These are phyloP conservation scores for Wickerhamiella lipophila DNA, from an alignment of 805 yeast species.

Conservation along the genomic window DNA sequence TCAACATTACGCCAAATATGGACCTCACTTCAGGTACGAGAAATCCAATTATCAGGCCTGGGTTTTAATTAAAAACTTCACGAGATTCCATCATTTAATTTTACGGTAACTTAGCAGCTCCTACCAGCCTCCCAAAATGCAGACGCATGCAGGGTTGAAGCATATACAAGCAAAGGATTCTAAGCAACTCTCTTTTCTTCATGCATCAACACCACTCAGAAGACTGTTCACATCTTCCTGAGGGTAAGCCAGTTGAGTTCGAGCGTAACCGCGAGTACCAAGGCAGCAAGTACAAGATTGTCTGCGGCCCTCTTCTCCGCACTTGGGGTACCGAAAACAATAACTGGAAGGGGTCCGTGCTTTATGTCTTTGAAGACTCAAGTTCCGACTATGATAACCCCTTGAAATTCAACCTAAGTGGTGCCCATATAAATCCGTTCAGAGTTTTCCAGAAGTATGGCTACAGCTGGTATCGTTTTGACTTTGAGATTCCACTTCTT, in stretches of 20 bases:
- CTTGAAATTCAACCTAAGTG: constrained; percentile 29
- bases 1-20: no score
- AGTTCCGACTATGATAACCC: constrained; percentile 19
- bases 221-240: constrained; percentile 8
- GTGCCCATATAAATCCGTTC: constrained; percentile 35
- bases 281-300: constrained; percentile 16
- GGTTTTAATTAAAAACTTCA: no score
- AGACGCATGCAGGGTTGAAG: constrained; percentile 6
- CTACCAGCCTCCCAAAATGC: constrained; percentile 3
- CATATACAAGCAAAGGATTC: constrained; percentile 3
- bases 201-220: neutral
- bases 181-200: neutral
- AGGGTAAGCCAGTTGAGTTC: constrained; percentile 10
- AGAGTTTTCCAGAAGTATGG: constrained; percentile 36
- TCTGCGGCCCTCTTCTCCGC: constrained; percentile 62
- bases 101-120: neutral
- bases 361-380: constrained; percentile 46
- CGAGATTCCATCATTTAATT: no score
- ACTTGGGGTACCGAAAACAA: constrained; percentile 50
- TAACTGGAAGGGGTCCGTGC: constrained; percentile 54
- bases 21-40: no score
- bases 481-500: constrained; percentile 38
- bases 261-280: constrained; percentile 15
- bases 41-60: no score
- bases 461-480: constrained; percentile 53